Evolutionary conservation across 352 stramenopile species (phyloP), one percentile per base, ranked within the genome.

Genomic region (Pythium phragmitis): DNA sequence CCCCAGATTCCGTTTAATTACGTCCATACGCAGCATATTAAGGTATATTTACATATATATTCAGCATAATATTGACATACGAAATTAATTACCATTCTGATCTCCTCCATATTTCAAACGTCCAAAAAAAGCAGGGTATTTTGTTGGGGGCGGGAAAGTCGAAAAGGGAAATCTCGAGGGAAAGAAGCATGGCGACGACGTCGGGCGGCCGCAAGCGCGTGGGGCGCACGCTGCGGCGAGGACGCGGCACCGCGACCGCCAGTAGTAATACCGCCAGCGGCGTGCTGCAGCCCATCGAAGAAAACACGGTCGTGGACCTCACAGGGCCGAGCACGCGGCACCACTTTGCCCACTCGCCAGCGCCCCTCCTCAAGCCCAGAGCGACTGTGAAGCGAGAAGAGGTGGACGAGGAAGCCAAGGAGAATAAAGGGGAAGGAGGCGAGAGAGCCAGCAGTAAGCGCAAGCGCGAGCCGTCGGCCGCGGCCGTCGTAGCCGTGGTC

Each of bases 261-360:
- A 45, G 5, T 41, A 42, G 23, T 8, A 42, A 7, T 43, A 54
- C 52, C 16, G 57, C 47, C 13, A 16, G 68, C 63, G 9, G 67
- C 69, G 46, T 72, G 4, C 65, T 92, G 16, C 67, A 83, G 59
- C 60, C 75, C 30, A 90, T 92, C 48, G 73, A 72, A 8, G 83
- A 92, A 68, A 86, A 91, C 54, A 85, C 80, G 36, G 75, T 68
- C 47, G 42, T 89, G 61, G 46, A 68, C 30, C 52, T 77, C 30
- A 72, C 63, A 34, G 48, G 57, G 28, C 45, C 55, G 19, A 68
- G 64, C 56, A 39, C 71, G 16, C 60, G 60, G 21, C 71, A 50
- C 34, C 66, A 75, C 61, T 70, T 80, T 48, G 64, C 60, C 26
- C 55, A 69, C 42, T 74, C 74, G 21, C 72, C 72, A 3, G 47